Percentiles rank a stretch among this genome's conserved stretches.
Evolutionary conservation across 1,284 basidiomycete species (phyloP).

Genomic region (Ceratobasidium sp.): DNA sequence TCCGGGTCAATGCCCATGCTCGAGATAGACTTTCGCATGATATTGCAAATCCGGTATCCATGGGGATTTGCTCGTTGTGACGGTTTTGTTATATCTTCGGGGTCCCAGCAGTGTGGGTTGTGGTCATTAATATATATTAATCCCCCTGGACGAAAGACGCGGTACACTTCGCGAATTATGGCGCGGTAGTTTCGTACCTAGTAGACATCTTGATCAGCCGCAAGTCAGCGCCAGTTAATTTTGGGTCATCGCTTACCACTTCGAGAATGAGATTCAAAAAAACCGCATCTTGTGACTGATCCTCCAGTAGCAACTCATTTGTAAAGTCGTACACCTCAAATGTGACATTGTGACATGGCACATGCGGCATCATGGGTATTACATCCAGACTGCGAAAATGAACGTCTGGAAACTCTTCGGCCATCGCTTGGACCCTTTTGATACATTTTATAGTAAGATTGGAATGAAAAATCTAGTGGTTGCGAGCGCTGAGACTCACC

Average conservation of each 20-base stretch:
- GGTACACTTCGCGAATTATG: neutral
- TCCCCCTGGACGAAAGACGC: neutral
- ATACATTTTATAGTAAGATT: neutral
- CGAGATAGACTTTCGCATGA: neutral
- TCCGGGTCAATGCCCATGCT: neutral
- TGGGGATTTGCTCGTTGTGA: neutral
- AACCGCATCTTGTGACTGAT: neutral
- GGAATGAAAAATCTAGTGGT: too few relatives aligned
- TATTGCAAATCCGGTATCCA: neutral
- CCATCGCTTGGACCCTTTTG: conserved; percentile 4
- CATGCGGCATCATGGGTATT: neutral
- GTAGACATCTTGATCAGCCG: neutral
- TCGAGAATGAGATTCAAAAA: neutral
- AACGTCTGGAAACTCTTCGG: neutral
- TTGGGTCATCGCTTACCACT: neutral
- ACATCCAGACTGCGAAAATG: neutral
- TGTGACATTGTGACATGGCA: neutral
- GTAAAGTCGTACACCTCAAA: conserved; percentile 18
- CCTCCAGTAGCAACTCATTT: neutral
- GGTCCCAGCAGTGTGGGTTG: neutral
- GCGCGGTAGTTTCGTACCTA: neutral
- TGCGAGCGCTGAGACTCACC: neutral
- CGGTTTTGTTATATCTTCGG: neutral
- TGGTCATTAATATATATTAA: neutral
- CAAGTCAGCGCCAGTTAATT: too few relatives aligned